phyloP scores from a whole-genome alignment of 306 rosid species.

The Rosa multiflora region DNA sequence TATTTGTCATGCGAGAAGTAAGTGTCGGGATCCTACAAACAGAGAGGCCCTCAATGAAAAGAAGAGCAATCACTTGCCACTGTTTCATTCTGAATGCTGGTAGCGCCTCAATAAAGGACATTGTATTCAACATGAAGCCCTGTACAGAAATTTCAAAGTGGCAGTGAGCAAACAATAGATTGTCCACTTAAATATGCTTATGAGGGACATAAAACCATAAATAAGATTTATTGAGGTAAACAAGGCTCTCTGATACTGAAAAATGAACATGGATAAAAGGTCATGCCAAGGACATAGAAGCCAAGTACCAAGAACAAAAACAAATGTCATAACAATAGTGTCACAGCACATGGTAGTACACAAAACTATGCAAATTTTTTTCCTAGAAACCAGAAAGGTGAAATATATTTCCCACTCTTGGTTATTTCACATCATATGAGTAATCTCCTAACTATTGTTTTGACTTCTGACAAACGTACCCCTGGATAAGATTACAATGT shows the following conservation, averaged over 20 bases:
- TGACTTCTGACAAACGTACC: neutral
- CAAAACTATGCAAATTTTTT: neutral
- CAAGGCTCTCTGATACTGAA: neutral
- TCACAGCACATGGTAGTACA: neutral
- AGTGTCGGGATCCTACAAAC: slow-evolving; percentile 73
- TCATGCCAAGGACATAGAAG: neutral
- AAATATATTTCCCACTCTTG: neutral
- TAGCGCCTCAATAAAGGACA: slow-evolving; percentile 79
- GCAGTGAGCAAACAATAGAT: slow-evolving; percentile 19
- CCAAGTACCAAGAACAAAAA: neutral
- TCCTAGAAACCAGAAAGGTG: neutral
- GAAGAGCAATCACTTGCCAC: slow-evolving; percentile 82
- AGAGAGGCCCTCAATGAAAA: slow-evolving; percentile 81
- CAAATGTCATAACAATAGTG: neutral
- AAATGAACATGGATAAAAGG: neutral
- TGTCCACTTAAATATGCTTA: slow-evolving; percentile 3
- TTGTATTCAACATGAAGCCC: slow-evolving; percentile 76
- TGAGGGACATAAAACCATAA: neutral
- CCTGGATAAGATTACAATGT: neutral
- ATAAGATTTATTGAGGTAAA: neutral
- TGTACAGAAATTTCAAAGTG: slow-evolving; percentile 29
- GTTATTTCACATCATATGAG: neutral
- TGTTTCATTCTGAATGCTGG: slow-evolving; percentile 86
- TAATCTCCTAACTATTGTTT: neutral
- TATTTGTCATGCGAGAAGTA: slow-evolving; percentile 52